Base-by-base conservation (phyloP, 108 stramenopile species). In the Skeletonema costatum region DNA sequence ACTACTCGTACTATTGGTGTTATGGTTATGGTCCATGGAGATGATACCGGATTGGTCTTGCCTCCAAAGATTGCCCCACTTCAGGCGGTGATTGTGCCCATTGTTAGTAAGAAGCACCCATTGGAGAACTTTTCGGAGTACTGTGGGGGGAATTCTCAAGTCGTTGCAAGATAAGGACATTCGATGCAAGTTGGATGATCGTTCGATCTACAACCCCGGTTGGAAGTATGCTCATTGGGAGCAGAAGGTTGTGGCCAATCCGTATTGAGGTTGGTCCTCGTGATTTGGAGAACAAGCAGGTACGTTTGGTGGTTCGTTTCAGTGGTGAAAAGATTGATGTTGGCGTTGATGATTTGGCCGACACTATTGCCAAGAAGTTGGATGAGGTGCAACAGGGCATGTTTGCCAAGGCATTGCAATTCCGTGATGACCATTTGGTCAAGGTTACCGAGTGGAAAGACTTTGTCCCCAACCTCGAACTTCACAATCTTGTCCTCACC, bases 181-280 rank as follows among this genome's bases (percentile, higher is more conserved):
- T 31, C 90, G 99, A 25, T 93, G 87, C 66, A 96, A 98, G 70
- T 88, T 90, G 58, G 99, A 99, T 75, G 95, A 94, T 85, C 89
- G 99, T 25, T 64, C 62, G 60, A 93, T 98, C 82, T 98, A 99
- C 88, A 98, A 97, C 56, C 97, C 98, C 38, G 99, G 98, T 19
- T 99, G 98, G 98, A 99, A 99, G 87, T 99, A 97, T 84, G 97
- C 97, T 70, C 98, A 99, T 73, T 99, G 98, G 98, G 99, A 99
- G 85, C 98, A 99, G 81, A 99, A 99, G 86, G 99, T 99, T 69
- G 99, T 99, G 60, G 60, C 99, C 99, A 62, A 84, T 99, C 56
- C 97, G 99, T 46, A 82, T 99, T 62, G 99, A 99, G 75, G 93
- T 99, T 32, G 99, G 99, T 17, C 98, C 98, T 12, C 90, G 93